Percentiles rank a stretch among this genome's conserved stretches.
Conservation (phyloP, 108 stramenopile genomes). For the Fragilaria radians region DNA sequence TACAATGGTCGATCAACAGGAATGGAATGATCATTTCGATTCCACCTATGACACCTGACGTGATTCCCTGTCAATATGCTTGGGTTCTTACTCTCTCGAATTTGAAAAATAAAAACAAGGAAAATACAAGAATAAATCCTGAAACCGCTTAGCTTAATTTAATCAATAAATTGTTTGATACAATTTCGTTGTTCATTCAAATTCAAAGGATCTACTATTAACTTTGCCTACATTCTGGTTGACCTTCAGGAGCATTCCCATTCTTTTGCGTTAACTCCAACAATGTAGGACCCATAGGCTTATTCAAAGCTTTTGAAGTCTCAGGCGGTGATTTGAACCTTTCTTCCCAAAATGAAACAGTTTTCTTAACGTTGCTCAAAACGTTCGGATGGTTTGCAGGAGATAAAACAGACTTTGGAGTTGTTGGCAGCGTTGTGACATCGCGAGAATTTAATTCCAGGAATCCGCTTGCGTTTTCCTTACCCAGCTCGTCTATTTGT, state of each 20-base stretch:
- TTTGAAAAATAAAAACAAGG: slow-evolving; percentile 11
- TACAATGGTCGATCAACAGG: not conserved
- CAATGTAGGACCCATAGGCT: not conserved
- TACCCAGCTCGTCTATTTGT: not conserved
- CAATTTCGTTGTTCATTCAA: not conserved
- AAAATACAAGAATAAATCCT: too few species aligned
- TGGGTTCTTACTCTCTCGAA: slow-evolving; percentile 32
- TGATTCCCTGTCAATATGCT: slow-evolving; percentile 38
- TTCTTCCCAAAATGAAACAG: not conserved
- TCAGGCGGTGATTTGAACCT: not conserved
- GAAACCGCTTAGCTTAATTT: too few species aligned
- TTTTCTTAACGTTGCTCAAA: not conserved
- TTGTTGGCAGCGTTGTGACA: not conserved
- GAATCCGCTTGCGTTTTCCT: not conserved
- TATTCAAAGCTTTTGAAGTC: not conserved
- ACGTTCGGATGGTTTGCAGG: not conserved
- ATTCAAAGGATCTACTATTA: not conserved
- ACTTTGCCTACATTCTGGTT: slow-evolving; percentile 9
- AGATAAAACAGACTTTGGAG: not conserved
- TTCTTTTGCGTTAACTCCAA: not conserved
- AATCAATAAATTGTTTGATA: not conserved
- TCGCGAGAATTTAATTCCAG: not conserved
- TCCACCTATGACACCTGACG: slow-evolving; percentile 31
- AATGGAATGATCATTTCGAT: slow-evolving; percentile 12
- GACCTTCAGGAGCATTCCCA: slow-evolving; percentile 1